Percentiles rank a stretch among this genome's conserved stretches.
Evolutionary conservation across 179 eudicot genomes (phyloP).

Genomic region (Nepenthes alata): DNA sequence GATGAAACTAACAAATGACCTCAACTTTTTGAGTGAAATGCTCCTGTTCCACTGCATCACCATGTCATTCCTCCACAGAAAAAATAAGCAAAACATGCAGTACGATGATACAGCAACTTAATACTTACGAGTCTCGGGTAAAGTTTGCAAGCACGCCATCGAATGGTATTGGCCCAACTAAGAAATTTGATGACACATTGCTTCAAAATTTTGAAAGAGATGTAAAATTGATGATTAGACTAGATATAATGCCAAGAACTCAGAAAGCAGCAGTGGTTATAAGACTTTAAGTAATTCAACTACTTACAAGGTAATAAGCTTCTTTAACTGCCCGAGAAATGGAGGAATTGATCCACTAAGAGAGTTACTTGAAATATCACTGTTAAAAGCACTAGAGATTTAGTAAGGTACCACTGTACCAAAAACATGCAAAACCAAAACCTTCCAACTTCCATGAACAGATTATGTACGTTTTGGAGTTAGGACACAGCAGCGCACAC

Average conservation of each 20-base stretch:
- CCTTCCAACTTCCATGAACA: background rate
- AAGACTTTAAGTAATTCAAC: constrained; percentile 2
- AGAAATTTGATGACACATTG: constrained; percentile 81
- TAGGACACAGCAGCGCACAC: background rate
- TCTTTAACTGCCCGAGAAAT: constrained; percentile 66
- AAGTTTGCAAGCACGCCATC: constrained; percentile 69
- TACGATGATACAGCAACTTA: constrained; percentile 1
- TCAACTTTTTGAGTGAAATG: no score
- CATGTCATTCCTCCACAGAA: no score
- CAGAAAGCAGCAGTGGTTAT: background rate
- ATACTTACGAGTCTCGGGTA: constrained; percentile 58
- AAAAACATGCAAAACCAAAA: background rate
- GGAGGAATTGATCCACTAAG: constrained; percentile 73
- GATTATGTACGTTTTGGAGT: background rate
- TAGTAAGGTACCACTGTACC: background rate
- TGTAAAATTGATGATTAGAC: constrained; percentile 4
- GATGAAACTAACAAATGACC: no score
- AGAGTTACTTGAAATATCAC: constrained; percentile 86
- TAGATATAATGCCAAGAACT: background rate
- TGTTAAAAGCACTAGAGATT: constrained; percentile 16
- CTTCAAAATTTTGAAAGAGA: constrained; percentile 28
- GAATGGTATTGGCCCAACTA: constrained; percentile 70
- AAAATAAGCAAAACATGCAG: background rate
- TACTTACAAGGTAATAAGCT: constrained; percentile 67
- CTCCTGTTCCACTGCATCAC: no score